Evolutionary conservation across 768 basidiomycete genomes (phyloP), one percentile per base, ranked within the genome.

Genomic region (Pleurotus citrinopileatus): DNA sequence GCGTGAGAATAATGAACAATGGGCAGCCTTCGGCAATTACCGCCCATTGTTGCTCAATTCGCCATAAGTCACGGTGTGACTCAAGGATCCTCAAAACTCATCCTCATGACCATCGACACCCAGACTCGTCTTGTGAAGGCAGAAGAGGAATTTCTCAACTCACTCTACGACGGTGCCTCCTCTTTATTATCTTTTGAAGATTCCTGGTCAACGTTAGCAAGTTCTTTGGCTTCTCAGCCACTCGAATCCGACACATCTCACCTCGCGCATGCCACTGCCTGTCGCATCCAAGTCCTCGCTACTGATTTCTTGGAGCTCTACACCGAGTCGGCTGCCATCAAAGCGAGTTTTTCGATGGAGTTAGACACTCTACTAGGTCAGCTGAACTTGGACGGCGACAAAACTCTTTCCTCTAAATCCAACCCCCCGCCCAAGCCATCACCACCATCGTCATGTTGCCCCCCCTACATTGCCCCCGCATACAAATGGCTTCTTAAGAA

Each of bases 401-500:
- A 25, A 25, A 26, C 19, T 42, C 26, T 42, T 38, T 19, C 55
- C 22, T 9, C 48, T 22, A 22, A 15, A 6, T 12, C 27, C 8
- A 15, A 20, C 25, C 29, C 34, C 20, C 26, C 25, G 10, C 17
- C 25, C 4, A 15, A 37, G 1, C 19, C 37, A 15, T 22, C 32
- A 36, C n/a, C 47, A 42, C 15, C 43, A 55, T 44, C 37, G 22
- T 12, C 58, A 19, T 48, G 56, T 42, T 47, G 44, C 15, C 56
- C 67, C 19, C 32, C 63, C 3, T 70, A 70, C 46, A 63, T 72
- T 53, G 61, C 60, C 26, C 64, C 66, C 1, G 65, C 67, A 0
- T 60, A 69, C 48, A 58, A 38, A 6, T 75, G 72, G 71, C 47
- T 74, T 0, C 3, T 70, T 1, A 54, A 61, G 0, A 68, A 76